These are phyloP conservation scores for Komagataella phaffii DNA, from an alignment of 805 yeast genomes.

Conservation along the genomic window DNA sequence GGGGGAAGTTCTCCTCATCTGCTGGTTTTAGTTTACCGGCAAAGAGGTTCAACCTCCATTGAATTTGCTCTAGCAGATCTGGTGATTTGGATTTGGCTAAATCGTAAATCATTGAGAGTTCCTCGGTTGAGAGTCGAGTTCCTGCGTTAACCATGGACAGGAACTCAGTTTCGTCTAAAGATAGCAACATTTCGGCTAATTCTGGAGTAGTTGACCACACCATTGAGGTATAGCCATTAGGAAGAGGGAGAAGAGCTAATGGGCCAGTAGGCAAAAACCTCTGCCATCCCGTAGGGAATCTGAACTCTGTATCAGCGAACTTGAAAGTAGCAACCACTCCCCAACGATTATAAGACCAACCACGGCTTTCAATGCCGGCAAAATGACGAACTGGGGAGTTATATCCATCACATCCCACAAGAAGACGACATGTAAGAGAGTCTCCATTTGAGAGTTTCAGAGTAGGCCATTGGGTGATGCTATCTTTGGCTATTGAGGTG, in stretches of 20 bases:
- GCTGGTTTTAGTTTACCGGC: constrained; percentile 19
- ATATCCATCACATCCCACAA: constrained; percentile 93
- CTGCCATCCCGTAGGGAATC: constrained; percentile 74
- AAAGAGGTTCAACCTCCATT: constrained; percentile 49
- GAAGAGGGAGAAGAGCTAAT: constrained; percentile 79
- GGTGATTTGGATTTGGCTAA: constrained; percentile 20
- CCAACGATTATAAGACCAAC: constrained; percentile 81
- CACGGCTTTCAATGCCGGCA: constrained; percentile 74
- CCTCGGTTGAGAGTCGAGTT: constrained; percentile 64
- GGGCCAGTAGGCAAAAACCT: constrained; percentile 89
- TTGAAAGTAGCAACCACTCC: constrained; percentile 90
- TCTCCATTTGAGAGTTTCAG: constrained; percentile 58
- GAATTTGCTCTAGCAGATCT: constrained; percentile 48
- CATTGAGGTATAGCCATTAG: constrained; percentile 74
- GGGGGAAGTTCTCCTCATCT: constrained; percentile 52
- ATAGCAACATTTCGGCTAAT: constrained; percentile 46
- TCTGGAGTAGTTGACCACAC: constrained; percentile 90
- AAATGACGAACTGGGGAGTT: constrained; percentile 83
- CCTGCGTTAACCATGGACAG: constrained; percentile 74
- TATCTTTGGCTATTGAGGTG: constrained; percentile 26
- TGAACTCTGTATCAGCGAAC: constrained; percentile 56
- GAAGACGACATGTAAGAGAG: constrained; percentile 48
- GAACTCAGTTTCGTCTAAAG: constrained; percentile 49
- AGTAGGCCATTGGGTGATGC: constrained; percentile 58
- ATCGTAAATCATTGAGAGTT: constrained; percentile 56